Percentiles rank a stretch among this genome's conserved stretches.
Evolutionary conservation across 2,329 filamentous ascomycete genomes (phyloP).

Genomic region (Alternaria longipes): DNA sequence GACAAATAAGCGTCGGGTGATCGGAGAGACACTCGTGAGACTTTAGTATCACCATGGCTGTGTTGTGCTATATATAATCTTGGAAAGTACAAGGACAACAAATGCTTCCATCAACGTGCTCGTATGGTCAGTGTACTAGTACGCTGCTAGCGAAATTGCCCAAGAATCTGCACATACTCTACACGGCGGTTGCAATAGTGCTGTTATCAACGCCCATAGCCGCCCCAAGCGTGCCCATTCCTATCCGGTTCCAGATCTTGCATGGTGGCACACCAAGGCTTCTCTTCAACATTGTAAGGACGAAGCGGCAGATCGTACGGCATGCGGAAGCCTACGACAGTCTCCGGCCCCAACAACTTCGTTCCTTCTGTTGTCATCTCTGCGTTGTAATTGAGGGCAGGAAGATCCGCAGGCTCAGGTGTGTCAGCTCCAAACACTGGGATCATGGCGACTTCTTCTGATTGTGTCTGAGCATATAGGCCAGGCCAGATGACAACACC

Average conservation of each 20-base stretch:
- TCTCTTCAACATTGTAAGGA: constrained; percentile 68
- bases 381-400: constrained; percentile 18
- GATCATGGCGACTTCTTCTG: constrained; percentile 64
- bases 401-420: constrained; percentile 51
- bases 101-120: not conserved
- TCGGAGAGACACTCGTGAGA: not conserved
- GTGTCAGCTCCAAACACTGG: constrained; percentile 72
- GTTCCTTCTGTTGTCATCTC: constrained; percentile 4
- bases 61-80: not conserved
- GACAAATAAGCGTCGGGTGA: constrained; percentile 60
- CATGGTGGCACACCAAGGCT: constrained; percentile 79
- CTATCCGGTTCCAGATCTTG: constrained; percentile 70
- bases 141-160: not conserved
- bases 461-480: constrained; percentile 50
- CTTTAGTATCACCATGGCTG: constrained; percentile 40
- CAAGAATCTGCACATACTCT: not conserved
- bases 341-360: constrained; percentile 8
- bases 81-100: not conserved
- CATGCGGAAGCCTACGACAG: constrained; percentile 74
- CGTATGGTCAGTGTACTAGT: not conserved
- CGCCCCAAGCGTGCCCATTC: constrained; percentile 57
- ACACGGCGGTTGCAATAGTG: not conserved
- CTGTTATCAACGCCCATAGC: constrained; percentile 16
- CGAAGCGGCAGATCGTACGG: constrained; percentile 83
- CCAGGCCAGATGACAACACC: constrained; percentile 85